These are phyloP conservation scores for Schoenoplectus triqueter DNA, from an alignment of 202 grass and related monocot species.

Conservation along the genomic window DNA sequence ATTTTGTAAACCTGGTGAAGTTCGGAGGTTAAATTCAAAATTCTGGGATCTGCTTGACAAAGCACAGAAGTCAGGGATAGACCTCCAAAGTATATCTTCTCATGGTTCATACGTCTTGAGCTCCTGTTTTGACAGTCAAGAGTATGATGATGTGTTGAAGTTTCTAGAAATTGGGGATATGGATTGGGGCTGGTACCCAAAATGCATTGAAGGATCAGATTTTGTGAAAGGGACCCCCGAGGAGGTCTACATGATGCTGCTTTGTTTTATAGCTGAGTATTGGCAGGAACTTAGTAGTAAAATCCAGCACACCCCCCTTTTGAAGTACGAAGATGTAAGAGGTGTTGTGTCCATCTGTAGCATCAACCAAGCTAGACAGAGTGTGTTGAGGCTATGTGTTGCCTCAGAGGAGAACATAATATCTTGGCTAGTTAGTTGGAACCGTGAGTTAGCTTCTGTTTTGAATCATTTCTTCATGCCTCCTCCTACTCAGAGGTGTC, in stretches of 20 bases:
- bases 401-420: conserved; percentile 38
- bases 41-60: conserved; percentile 65
- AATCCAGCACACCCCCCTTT: conserved; percentile 46
- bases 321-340: conserved; percentile 52
- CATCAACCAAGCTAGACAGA: conserved; percentile 30
- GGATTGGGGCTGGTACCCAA: conserved; percentile 52
- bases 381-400: conserved; percentile 44
- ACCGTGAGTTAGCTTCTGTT: conserved; percentile 47
- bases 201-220: conserved; percentile 59
- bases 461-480: conserved; percentile 47
- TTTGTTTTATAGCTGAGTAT: conserved; percentile 51
- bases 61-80: conserved; percentile 38
- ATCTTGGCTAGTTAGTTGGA: conserved; percentile 66
- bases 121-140: conserved; percentile 49
- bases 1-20: conserved; percentile 64
- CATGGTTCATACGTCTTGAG: conserved; percentile 62
- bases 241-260: conserved; percentile 55
- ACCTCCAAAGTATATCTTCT: conserved; percentile 50
- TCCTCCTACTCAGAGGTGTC: conserved; percentile 40
- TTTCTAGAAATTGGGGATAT: conserved; percentile 56
- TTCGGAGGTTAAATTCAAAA: conserved; percentile 42
- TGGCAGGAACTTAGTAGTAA: conserved; percentile 43
- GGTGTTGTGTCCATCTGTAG: conserved; percentile 48
- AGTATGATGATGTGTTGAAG: conserved; percentile 42
- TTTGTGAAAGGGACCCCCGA: conserved; percentile 50